Percentiles rank a stretch among this genome's conserved stretches.
These are phyloP conservation scores for Chrysosporium queenslandicum DNA, from an alignment of 2,329 filamentous ascomycete species.

Conservation along the genomic window DNA sequence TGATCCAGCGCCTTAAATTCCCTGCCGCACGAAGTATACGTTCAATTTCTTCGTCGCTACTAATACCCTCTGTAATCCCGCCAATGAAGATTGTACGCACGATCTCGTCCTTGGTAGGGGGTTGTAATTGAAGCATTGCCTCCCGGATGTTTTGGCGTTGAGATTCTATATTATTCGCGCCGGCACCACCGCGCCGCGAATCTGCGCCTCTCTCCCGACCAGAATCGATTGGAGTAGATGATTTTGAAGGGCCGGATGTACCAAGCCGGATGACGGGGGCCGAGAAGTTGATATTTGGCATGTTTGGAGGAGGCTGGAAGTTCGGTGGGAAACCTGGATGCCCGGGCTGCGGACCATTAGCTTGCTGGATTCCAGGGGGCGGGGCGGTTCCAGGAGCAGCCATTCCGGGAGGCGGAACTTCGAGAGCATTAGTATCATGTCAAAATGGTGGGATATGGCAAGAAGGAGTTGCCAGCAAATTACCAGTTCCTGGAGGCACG, in stretches of 20 bases:
- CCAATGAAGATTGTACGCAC: constrained; percentile 83
- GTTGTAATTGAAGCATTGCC: constrained; percentile 60
- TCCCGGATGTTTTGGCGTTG: constrained; percentile 59
- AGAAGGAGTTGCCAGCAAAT: constrained; percentile 25
- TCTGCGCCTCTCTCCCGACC: constrained; percentile 38
- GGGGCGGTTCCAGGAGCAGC: constrained; percentile 67
- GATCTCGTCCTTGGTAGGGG: constrained; percentile 82
- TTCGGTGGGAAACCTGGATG: constrained; percentile 70
- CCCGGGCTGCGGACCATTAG: constrained; percentile 63
- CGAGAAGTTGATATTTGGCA: constrained; percentile 97
- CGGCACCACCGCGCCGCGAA: constrained; percentile 41
- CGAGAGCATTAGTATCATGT: constrained; percentile 15
- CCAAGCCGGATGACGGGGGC: constrained; percentile 92
- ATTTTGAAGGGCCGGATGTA: constrained; percentile 58
- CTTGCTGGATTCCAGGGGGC: constrained; percentile 67
- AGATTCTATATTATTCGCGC: constrained; percentile 54
- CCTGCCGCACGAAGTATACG: constrained; percentile 67
- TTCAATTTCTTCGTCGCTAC: constrained; percentile 70
- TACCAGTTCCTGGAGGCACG: constrained; percentile 74
- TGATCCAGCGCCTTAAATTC: constrained; percentile 72
- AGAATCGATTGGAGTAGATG: constrained; percentile 36
- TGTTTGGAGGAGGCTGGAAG: constrained; percentile 81
- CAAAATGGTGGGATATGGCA: neutral
- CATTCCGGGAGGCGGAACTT: constrained; percentile 71
- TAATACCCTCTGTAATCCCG: constrained; percentile 67